phyloP scores from a whole-genome alignment of 257 asterid genomes.

The Solanum pennellii region DNA sequence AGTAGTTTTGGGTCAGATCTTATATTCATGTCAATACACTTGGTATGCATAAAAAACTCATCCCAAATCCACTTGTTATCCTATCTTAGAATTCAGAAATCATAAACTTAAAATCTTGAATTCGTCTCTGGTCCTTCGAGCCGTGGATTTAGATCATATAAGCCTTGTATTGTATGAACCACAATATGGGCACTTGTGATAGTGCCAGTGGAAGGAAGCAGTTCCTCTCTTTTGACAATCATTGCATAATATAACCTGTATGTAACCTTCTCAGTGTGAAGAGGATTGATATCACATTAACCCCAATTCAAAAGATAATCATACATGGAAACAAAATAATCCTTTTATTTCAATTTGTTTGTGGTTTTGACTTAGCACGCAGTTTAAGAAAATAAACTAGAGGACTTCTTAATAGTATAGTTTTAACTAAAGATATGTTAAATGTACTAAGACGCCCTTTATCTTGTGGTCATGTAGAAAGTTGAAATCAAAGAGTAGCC shows the following conservation, averaged over 20 bases:
- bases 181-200: slow-evolving; percentile 75
- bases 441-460: neutral
- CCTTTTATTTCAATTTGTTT: neutral
- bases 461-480: neutral
- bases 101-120: neutral
- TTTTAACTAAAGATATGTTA: neutral
- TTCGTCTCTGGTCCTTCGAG: neutral
- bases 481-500: neutral
- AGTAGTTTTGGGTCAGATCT: neutral
- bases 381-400: neutral
- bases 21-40: neutral
- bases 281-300: neutral
- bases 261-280: neutral
- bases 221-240: slow-evolving; percentile 74
- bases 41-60: neutral
- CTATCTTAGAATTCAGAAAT: neutral
- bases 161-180: slow-evolving; percentile 82
- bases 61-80: neutral
- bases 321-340: neutral
- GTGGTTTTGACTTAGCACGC: neutral
- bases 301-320: neutral
- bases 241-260: slow-evolving; percentile 79
- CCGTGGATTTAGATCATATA: slow-evolving; percentile 21
- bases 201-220: slow-evolving; percentile 66
- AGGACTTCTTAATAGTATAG: neutral